Conservation (phyloP, 495 filamentous ascomycete genomes). For the Talaromyces trachyspermus region DNA sequence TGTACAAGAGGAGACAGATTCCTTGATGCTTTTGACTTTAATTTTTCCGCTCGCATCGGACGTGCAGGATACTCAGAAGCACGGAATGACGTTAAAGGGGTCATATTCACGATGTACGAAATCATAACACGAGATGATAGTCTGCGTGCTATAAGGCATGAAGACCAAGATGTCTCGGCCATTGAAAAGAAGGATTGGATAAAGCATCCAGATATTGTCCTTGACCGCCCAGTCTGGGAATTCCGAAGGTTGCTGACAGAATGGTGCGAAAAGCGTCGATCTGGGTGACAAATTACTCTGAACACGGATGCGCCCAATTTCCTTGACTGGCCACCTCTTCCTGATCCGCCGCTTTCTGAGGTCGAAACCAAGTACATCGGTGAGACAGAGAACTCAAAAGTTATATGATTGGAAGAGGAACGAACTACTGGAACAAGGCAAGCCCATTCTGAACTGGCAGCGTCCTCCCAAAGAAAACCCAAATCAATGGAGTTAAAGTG, state of each 20-base stretch:
- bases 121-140: background rate
- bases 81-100: background rate
- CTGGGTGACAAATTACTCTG: background rate
- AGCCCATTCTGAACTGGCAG: background rate
- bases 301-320: background rate
- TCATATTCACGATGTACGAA: background rate
- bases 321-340: background rate
- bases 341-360: background rate
- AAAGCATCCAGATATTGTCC: too few relatives aligned
- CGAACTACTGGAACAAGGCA: background rate
- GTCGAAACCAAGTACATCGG: background rate
- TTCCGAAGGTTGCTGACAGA: background rate
- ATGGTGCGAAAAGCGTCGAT: background rate
- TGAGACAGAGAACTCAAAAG: background rate
- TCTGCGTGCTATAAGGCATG: background rate
- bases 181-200: background rate
- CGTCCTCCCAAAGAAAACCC: background rate
- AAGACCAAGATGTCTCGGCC: background rate
- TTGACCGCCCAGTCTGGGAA: background rate
- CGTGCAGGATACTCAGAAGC: background rate
- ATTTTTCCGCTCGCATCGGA: background rate
- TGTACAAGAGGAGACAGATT: conserved; percentile 7
- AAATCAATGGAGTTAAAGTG: too few relatives aligned
- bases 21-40: background rate
- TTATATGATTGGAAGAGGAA: background rate